phyloP scores from a whole-genome alignment of 2,329 filamentous ascomycete genomes.

The Fusarium drepaniforme region DNA sequence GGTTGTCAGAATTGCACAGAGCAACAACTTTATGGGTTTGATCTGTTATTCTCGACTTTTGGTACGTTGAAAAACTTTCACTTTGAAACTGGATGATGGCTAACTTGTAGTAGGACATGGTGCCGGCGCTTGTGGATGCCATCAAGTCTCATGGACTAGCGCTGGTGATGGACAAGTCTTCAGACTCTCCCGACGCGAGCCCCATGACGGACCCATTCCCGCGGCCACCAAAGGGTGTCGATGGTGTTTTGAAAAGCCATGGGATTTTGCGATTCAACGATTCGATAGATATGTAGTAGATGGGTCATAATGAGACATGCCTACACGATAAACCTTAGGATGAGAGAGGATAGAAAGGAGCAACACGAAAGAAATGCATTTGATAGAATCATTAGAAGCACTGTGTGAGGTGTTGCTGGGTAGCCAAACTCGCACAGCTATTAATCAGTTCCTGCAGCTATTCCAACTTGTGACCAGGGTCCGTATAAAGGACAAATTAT shows the following conservation, averaged over 20 bases:
- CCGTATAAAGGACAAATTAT: constrained; percentile 1
- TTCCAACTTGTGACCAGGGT: neutral
- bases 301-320: constrained; percentile 39
- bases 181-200: constrained; percentile 60
- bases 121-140: constrained; percentile 90
- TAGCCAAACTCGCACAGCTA: constrained; percentile 1
- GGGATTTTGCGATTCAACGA: constrained; percentile 95
- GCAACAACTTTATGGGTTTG: constrained; percentile 98
- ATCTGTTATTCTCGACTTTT: constrained; percentile 90
- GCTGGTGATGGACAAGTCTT: constrained; percentile 88
- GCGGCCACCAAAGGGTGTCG: constrained; percentile 82
- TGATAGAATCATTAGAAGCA: constrained; percentile 19
- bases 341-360: constrained; percentile 32
- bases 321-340: constrained; percentile 28
- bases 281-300: constrained; percentile 79
- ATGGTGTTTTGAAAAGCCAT: constrained; percentile 86
- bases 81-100: neutral
- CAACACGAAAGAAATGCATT: constrained; percentile 3
- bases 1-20: constrained; percentile 90
- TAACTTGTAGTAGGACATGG: constrained; percentile 76
- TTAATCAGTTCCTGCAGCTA: neutral
- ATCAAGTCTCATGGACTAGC: constrained; percentile 96
- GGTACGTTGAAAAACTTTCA: constrained; percentile 64
- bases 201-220: constrained; percentile 64
- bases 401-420: neutral